A percentile compares a stretch with the other conserved stretches of the same genome.
Conservation (phyloP, 257 asterid species). For the Jaltomata sinuosa region DNA sequence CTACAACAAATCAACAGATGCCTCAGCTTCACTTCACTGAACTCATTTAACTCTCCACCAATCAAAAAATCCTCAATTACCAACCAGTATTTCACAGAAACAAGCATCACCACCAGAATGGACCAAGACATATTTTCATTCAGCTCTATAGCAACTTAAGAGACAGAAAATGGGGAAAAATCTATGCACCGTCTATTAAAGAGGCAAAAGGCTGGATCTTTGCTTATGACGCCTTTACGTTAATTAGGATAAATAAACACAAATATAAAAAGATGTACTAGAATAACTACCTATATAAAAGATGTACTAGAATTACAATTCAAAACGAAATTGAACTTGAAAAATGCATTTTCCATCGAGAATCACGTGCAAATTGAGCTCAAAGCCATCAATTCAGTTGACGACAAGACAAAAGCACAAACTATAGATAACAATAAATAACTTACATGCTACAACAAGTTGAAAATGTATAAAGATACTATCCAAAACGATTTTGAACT, state of each 20-base stretch:
- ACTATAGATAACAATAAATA: neutral
- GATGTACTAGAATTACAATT: neutral
- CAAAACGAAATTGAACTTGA: neutral
- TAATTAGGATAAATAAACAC: neutral
- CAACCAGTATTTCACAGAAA: neutral
- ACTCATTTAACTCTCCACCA: neutral
- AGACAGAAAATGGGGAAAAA: neutral
- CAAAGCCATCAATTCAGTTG: neutral
- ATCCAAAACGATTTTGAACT: neutral
- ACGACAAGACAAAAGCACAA: neutral
- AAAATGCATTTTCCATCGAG: neutral
- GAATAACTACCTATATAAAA: too few species aligned
- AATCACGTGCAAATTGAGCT: neutral
- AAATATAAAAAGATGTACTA: neutral
- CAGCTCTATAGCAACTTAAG: neutral
- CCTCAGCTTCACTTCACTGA: neutral
- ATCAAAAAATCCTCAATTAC: neutral
- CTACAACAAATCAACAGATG: neutral
- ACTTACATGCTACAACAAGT: neutral
- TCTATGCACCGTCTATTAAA: neutral
- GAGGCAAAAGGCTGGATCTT: neutral
- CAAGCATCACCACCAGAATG: neutral
- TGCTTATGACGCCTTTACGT: neutral
- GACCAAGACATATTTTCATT: neutral
- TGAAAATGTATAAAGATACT: neutral